These are phyloP conservation scores for Huntiella omanensis DNA, from an alignment of 2,329 filamentous ascomycete genomes.

Conservation along the genomic window DNA sequence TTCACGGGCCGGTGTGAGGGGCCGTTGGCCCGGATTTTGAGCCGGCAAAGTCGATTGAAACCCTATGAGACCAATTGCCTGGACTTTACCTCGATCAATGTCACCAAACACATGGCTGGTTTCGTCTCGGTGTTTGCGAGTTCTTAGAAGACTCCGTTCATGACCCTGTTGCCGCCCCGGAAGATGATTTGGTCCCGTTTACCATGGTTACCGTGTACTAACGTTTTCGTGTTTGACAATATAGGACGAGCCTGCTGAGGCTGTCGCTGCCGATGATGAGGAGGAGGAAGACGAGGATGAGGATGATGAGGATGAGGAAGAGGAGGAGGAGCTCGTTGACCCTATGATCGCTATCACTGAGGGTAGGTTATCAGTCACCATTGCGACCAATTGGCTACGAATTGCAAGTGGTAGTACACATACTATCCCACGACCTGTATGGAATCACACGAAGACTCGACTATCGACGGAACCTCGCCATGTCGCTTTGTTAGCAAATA, in stretches of 20 bases:
- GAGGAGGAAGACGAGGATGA: slow-evolving; percentile 29
- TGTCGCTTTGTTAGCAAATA: too few species aligned
- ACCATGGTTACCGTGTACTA: neutral
- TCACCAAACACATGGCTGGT: too few species aligned
- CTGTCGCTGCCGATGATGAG: slow-evolving; percentile 20
- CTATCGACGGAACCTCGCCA: too few species aligned
- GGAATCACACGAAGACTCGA: too few species aligned
- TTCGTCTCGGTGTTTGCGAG: too few species aligned
- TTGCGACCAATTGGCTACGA: neutral
- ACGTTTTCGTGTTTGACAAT: neutral
- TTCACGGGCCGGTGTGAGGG: too few species aligned
- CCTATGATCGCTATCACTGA: slow-evolving; percentile 78
- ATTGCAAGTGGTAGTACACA: too few species aligned
- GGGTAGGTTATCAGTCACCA: slow-evolving; percentile 43
- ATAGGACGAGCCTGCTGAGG: slow-evolving; percentile 15
- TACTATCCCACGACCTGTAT: too few species aligned
- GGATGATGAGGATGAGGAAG: slow-evolving; percentile 39
- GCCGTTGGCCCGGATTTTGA: too few species aligned
- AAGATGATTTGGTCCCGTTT: neutral
- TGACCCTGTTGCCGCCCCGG: neutral
- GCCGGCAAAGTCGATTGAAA: too few species aligned
- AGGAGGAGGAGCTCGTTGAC: slow-evolving; percentile 72
- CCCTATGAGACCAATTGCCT: too few species aligned
- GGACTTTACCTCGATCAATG: too few species aligned
- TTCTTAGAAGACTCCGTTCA: neutral